A percentile compares a stretch with the other conserved stretches of the same genome.
Evolutionary conservation across 352 stramenopile genomes (phyloP).

Genomic region (Phytophthora sp.): DNA sequence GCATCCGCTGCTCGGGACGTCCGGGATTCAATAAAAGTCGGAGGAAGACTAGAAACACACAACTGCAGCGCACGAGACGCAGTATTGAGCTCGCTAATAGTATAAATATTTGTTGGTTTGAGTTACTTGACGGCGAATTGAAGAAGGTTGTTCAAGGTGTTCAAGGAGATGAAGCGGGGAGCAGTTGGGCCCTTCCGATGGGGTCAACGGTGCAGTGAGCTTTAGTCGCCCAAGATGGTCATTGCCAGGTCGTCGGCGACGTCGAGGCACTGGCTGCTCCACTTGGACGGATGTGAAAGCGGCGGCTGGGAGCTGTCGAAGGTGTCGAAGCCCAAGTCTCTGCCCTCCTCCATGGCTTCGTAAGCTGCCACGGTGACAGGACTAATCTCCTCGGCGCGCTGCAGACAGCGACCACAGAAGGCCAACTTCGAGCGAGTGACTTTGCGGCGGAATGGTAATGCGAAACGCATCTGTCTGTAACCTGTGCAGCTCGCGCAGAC

Average conservation of each 20-base stretch:
- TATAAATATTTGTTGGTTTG: conserved; percentile 23
- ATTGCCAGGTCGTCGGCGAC: conserved; percentile 38
- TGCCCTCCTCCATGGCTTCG: conserved; percentile 32
- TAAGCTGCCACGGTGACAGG: conserved; percentile 29
- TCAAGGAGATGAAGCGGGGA: not conserved
- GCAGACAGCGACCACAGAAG: conserved; percentile 40
- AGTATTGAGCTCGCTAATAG: no score
- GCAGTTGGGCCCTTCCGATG: conserved; percentile 20
- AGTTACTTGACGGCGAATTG: no score
- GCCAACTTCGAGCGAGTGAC: conserved; percentile 26
- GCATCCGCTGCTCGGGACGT: conserved; percentile 21
- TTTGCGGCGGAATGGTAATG: conserved; percentile 32
- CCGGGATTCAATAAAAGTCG: conserved; percentile 24
- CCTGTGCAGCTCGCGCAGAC: conserved; percentile 31
- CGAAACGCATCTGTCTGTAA: conserved; percentile 37
- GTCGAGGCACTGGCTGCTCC: conserved; percentile 25
- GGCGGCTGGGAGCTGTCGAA: conserved; percentile 19
- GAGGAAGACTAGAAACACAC: no score
- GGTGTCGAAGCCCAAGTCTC: conserved; percentile 22
- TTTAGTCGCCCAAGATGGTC: conserved; percentile 41
- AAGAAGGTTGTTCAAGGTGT: no score
- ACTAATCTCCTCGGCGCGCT: conserved; percentile 35
- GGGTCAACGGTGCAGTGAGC: not conserved
- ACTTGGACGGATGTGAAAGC: conserved; percentile 18
- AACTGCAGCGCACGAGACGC: no score